A percentile compares a stretch with the other conserved stretches of the same genome.
phyloP scores from a whole-genome alignment of 2,329 filamentous ascomycete genomes.

The Fonsecaea multimorphosa region DNA sequence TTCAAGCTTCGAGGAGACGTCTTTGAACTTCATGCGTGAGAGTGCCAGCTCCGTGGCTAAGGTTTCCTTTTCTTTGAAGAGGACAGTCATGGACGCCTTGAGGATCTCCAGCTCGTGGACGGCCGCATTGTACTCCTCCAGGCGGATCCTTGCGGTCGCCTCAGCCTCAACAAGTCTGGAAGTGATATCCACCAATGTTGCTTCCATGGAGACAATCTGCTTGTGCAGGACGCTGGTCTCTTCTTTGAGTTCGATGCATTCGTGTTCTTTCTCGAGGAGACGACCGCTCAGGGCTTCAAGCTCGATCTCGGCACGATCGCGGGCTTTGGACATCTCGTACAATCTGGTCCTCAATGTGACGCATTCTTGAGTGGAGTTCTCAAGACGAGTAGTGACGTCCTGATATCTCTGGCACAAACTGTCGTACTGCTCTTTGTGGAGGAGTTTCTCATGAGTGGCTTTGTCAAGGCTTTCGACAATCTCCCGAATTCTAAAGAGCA shows the following conservation, averaged over 20 bases:
- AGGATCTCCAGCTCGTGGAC: constrained; percentile 1
- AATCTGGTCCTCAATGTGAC: neutral
- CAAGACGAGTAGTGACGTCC: neutral
- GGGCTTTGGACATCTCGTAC: constrained; percentile 1
- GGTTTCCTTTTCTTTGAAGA: neutral
- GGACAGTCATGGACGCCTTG: neutral
- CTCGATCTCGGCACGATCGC: constrained; percentile 1
- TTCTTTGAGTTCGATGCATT: neutral
- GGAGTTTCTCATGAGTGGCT: neutral
- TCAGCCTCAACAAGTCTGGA: neutral
- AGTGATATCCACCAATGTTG: neutral
- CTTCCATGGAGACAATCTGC: neutral
- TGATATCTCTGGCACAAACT: constrained; percentile 1
- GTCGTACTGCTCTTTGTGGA: constrained; percentile 2
- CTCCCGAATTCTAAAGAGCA: constrained; percentile 1
- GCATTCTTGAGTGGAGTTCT: neutral
- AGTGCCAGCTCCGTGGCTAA: neutral
- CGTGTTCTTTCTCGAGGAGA: constrained; percentile 3
- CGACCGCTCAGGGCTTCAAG: neutral
- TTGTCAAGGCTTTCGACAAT: constrained; percentile 3
- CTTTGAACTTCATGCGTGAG: neutral
- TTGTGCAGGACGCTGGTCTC: neutral
- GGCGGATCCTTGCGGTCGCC: neutral
- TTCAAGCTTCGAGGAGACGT: neutral
- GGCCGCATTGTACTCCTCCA: neutral